Conservation (phyloP, 2,329 filamentous ascomycete genomes). For the Lachnum nothofagi region DNA sequence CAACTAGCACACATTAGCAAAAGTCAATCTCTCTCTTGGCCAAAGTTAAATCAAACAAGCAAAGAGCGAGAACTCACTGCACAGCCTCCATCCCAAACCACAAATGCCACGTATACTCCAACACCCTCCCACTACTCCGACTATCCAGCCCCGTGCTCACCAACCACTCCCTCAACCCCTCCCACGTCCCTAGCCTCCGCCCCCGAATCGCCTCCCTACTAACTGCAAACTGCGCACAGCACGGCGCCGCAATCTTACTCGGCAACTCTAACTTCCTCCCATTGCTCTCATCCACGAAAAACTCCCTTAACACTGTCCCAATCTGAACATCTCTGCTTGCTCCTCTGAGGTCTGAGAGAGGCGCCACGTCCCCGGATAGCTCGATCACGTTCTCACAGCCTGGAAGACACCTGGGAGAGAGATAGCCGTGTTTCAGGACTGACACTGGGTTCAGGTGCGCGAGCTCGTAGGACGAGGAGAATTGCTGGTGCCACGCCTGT, state of each 20-base stretch:
- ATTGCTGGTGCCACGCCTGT: slow-evolving; percentile 36
- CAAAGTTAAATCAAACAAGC: neutral
- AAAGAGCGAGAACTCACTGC: slow-evolving; percentile 14
- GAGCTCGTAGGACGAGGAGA: slow-evolving; percentile 32
- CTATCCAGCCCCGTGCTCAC: slow-evolving; percentile 49
- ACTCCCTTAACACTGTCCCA: slow-evolving; percentile 38
- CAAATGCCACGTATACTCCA: slow-evolving; percentile 63
- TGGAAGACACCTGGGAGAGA: slow-evolving; percentile 52
- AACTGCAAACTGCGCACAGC: slow-evolving; percentile 61
- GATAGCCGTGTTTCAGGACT: slow-evolving; percentile 46
- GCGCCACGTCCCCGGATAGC: slow-evolving; percentile 45
- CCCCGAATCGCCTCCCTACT: slow-evolving; percentile 45
- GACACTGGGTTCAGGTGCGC: slow-evolving; percentile 31
- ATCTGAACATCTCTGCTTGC: slow-evolving; percentile 38
- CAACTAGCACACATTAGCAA: slow-evolving; percentile 9
- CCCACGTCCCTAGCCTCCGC: slow-evolving; percentile 48
- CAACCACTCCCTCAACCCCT: slow-evolving; percentile 53
- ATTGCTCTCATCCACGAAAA: slow-evolving; percentile 33
- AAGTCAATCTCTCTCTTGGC: neutral
- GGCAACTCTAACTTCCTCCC: slow-evolving; percentile 35
- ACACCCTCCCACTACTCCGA: slow-evolving; percentile 49
- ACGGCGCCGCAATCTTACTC: slow-evolving; percentile 47
- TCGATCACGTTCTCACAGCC: slow-evolving; percentile 39
- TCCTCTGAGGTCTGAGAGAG: slow-evolving; percentile 44
- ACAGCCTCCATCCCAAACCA: slow-evolving; percentile 54